Conservation (phyloP, 129 eudicot species). For the Deinandra increscens region DNA sequence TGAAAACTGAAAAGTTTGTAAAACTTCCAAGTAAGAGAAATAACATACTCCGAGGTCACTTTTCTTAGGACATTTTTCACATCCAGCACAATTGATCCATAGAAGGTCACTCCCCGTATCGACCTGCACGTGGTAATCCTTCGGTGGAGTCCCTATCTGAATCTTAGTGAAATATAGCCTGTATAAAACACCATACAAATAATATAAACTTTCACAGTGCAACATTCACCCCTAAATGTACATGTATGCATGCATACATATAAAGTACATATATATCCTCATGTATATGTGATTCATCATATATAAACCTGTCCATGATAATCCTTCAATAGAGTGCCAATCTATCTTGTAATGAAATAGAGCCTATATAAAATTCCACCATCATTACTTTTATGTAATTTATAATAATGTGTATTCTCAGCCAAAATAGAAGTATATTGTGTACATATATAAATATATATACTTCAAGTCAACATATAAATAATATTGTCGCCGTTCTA, state of each 20-base stretch:
- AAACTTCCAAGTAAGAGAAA: constrained; percentile 14
- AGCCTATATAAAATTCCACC: not conserved
- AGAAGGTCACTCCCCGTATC: constrained; percentile 95
- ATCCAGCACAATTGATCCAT: constrained; percentile 91
- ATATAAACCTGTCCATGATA: not conserved
- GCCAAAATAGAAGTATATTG: not conserved
- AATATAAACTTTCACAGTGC: constrained; percentile 20
- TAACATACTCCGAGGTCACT: constrained; percentile 72
- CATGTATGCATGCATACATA: not conserved
- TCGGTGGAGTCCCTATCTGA: constrained; percentile 84
- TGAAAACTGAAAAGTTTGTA: constrained; percentile 11
- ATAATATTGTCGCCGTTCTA: too few relatives aligned
- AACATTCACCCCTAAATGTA: not conserved
- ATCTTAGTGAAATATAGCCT: constrained; percentile 87
- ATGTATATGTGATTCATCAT: not conserved
- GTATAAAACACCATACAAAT: constrained; percentile 29
- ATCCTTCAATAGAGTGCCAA: not conserved
- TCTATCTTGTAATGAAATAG: too few relatives aligned
- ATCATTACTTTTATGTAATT: not conserved
- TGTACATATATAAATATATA: not conserved
- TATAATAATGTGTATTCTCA: not conserved
- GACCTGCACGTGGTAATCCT: constrained; percentile 80
- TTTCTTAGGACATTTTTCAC: constrained; percentile 68
- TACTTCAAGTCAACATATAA: not conserved
- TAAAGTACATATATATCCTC: not conserved